Percentiles rank a stretch among this genome's conserved stretches.
Evolutionary conservation across 495 filamentous ascomycete genomes (phyloP).

Genomic region (Penicillium manginii): DNA sequence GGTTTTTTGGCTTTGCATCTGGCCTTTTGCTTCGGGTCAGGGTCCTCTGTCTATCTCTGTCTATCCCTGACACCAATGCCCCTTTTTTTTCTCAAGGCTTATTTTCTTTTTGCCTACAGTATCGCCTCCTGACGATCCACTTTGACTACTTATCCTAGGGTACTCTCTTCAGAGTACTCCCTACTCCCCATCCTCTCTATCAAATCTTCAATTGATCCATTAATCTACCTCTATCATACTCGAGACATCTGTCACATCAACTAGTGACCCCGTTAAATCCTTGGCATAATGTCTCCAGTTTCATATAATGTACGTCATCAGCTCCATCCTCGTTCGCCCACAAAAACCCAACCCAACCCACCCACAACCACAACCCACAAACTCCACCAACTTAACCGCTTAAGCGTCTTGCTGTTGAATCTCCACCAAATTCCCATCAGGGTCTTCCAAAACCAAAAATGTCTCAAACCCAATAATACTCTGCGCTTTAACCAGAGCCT

Average conservation of each 20-base stretch:
- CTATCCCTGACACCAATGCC: too few species aligned
- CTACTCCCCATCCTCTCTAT: neutral
- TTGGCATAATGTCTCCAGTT: neutral
- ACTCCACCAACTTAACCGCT: neutral
- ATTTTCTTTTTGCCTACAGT: neutral
- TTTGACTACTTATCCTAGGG: neutral
- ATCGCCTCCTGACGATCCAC: neutral
- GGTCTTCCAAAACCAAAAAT: conserved; percentile 30
- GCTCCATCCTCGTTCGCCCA: neutral
- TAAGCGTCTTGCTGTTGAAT: conserved; percentile 21
- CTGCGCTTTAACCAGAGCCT: conserved; percentile 10
- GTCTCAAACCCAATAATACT: conserved; percentile 21
- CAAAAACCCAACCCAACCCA: too few species aligned
- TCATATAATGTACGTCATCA: neutral
- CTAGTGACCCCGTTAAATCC: neutral
- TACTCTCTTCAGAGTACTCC: neutral
- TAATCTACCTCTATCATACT: neutral
- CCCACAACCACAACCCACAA: neutral
- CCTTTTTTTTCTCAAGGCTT: too few species aligned
- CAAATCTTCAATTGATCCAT: neutral
- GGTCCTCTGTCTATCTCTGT: neutral
- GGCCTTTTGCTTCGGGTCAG: neutral
- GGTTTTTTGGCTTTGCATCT: conserved; percentile 14
- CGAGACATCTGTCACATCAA: neutral
- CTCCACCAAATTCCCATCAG: conserved; percentile 38